These are phyloP conservation scores for Aspergillus diversus DNA, from an alignment of 495 filamentous ascomycete species.

Conservation along the genomic window DNA sequence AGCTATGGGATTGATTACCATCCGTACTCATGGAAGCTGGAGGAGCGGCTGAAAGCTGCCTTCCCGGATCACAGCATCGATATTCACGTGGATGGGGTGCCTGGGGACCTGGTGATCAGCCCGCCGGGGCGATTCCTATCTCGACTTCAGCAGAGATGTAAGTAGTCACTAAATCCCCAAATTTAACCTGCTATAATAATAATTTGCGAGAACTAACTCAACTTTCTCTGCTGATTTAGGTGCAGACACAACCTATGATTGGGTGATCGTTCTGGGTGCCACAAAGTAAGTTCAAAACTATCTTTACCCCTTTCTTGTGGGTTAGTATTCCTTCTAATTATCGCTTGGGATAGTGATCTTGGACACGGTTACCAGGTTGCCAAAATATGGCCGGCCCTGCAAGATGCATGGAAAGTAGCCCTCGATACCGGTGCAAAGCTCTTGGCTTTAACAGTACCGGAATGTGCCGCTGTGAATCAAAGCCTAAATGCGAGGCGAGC, in stretches of 20 bases:
- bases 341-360: conserved; percentile 42
- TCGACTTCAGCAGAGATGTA: conserved; percentile 51
- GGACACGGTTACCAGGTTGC: conserved; percentile 33
- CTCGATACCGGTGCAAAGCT: conserved; percentile 53
- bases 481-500: conserved; percentile 43
- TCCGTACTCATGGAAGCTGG: conserved; percentile 51
- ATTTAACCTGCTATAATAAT: neutral
- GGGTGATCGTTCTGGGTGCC: conserved; percentile 55
- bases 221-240: neutral
- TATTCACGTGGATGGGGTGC: conserved; percentile 45
- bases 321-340: conserved; percentile 13
- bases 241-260: conserved; percentile 33
- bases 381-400: conserved; percentile 45
- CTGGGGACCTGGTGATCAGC: conserved; percentile 54
- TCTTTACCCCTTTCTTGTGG: neutral
- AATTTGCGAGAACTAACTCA: neutral
- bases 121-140: conserved; percentile 43
- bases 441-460: conserved; percentile 63
- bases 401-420: conserved; percentile 50
- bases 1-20: conserved; percentile 45
- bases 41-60: conserved; percentile 24
- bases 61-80: conserved; percentile 24
- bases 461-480: conserved; percentile 37
- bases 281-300: conserved; percentile 63
- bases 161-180: conserved; percentile 23